phyloP scores from a whole-genome alignment of 257 asterid species.

The Handroanthus guayacan region DNA sequence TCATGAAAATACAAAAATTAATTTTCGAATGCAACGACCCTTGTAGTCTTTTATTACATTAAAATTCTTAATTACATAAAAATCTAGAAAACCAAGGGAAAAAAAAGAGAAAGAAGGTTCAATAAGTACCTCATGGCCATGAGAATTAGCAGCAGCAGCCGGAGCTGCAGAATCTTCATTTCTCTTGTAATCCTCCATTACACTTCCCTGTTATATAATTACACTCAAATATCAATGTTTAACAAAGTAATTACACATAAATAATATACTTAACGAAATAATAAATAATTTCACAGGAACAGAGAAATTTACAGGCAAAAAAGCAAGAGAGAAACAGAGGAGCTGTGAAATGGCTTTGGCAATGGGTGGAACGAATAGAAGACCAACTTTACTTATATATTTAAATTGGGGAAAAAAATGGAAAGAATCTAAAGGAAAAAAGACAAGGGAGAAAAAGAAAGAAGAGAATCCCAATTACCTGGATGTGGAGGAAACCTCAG shows the following conservation, averaged over 20 bases:
- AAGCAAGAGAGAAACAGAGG: slow-evolving; percentile 30
- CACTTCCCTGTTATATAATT: slow-evolving; percentile 29
- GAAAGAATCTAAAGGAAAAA: neutral
- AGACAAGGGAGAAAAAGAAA: slow-evolving; percentile 30
- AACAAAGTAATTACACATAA: neutral
- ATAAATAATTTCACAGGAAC: neutral
- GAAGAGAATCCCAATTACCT: slow-evolving; percentile 63
- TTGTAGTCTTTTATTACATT: too few relatives aligned
- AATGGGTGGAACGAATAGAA: slow-evolving; percentile 10
- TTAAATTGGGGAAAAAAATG: neutral
- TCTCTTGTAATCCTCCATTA: slow-evolving; percentile 59
- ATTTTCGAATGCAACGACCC: too few relatives aligned
- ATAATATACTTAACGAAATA: neutral
- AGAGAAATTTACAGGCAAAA: slow-evolving; percentile 27
- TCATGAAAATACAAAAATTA: too few relatives aligned
- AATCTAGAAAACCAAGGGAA: too few relatives aligned
- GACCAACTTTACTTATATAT: neutral
- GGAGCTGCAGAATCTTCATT: slow-evolving; percentile 35
- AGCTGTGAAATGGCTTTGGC: slow-evolving; percentile 36
- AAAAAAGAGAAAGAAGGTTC: too few relatives aligned
- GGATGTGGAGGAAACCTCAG: slow-evolving; percentile 51
- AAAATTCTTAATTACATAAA: too few relatives aligned
- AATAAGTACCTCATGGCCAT: slow-evolving; percentile 44
- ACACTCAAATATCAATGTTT: neutral
- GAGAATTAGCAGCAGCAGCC: slow-evolving; percentile 34